Conservation (phyloP, 2,329 filamentous ascomycete genomes). For the Diaporthe sp. region DNA sequence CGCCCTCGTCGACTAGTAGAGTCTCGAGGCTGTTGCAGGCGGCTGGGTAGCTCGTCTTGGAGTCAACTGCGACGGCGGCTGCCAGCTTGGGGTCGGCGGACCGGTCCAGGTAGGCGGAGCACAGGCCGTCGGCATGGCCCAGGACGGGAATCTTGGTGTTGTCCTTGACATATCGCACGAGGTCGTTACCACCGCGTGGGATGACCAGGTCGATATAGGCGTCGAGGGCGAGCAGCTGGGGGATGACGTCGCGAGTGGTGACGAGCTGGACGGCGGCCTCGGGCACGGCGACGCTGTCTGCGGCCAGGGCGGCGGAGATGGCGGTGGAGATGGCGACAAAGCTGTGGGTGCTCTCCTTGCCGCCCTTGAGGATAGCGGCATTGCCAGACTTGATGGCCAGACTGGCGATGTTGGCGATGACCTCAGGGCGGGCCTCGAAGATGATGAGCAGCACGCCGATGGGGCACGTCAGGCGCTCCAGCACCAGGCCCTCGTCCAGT, state of each 20-base stretch:
- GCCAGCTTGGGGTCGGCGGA: conserved; percentile 82
- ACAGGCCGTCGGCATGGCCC: conserved; percentile 95
- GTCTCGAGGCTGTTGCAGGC: conserved; percentile 97
- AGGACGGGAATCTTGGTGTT: conserved; percentile 95
- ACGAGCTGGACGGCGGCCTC: conserved; percentile 93
- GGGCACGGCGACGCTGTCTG: conserved; percentile 75
- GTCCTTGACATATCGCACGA: conserved; percentile 90
- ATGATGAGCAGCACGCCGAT: conserved; percentile 99
- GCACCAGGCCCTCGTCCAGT: conserved; percentile 85
- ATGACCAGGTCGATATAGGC: conserved; percentile 95
- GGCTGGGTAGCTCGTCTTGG: conserved; percentile 94
- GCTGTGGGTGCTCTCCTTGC: conserved; percentile 95
- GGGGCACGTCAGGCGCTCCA: conserved; percentile 92
- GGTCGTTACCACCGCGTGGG: conserved; percentile 89
- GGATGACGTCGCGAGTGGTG: conserved; percentile 90
- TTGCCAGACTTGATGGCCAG: conserved; percentile 98
- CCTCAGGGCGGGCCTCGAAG: conserved; percentile 96
- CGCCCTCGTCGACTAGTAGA: conserved; percentile 83
- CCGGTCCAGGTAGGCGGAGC: conserved; percentile 85
- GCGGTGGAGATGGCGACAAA: conserved; percentile 90
- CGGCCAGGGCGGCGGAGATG: conserved; percentile 82
- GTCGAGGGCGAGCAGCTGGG: conserved; percentile 88
- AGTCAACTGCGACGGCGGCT: conserved; percentile 84
- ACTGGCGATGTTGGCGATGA: conserved; percentile 97
- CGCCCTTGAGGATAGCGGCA: conserved; percentile 95